Evolutionary conservation across 257 asterid species (phyloP).

Genomic region (Ballota nigra): DNA sequence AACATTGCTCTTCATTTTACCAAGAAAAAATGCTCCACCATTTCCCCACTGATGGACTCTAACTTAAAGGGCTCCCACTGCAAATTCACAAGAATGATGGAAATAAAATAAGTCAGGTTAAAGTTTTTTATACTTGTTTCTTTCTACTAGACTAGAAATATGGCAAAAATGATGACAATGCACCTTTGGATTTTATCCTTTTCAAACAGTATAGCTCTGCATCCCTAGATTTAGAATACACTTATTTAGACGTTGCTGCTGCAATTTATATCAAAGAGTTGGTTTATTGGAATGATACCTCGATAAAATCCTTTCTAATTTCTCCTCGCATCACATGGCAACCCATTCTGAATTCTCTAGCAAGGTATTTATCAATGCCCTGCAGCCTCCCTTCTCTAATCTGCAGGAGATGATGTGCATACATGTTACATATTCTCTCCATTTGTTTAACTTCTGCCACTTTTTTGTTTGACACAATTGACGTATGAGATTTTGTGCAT

Average conservation of each 20-base stretch:
- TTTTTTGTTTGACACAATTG: too few species aligned
- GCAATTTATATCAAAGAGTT: not conserved
- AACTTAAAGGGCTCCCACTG: too few species aligned
- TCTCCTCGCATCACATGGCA: constrained; percentile 62
- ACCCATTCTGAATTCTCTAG: constrained; percentile 76
- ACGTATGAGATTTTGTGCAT: too few species aligned
- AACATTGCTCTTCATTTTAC: too few species aligned
- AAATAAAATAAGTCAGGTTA: not conserved
- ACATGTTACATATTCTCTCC: too few species aligned
- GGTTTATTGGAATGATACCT: too few species aligned
- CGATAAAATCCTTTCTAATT: constrained; percentile 65
- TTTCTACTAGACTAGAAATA: not conserved
- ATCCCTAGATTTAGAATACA: constrained; percentile 42
- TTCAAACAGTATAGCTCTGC: constrained; percentile 72
- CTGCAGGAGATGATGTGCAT: too few species aligned
- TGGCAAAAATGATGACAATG: not conserved
- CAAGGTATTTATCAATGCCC: too few species aligned
- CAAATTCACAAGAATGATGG: constrained; percentile 27
- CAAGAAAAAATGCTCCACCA: constrained; percentile 43
- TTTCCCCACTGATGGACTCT: too few species aligned
- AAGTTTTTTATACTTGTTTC: too few species aligned
- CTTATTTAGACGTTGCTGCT: not conserved
- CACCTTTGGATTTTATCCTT: constrained; percentile 82
- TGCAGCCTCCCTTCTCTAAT: too few species aligned
- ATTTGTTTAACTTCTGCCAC: too few species aligned